These are phyloP conservation scores for Sclerotinia sclerotiorum DNA, from an alignment of 2,329 filamentous ascomycete species.

Conservation along the genomic window DNA sequence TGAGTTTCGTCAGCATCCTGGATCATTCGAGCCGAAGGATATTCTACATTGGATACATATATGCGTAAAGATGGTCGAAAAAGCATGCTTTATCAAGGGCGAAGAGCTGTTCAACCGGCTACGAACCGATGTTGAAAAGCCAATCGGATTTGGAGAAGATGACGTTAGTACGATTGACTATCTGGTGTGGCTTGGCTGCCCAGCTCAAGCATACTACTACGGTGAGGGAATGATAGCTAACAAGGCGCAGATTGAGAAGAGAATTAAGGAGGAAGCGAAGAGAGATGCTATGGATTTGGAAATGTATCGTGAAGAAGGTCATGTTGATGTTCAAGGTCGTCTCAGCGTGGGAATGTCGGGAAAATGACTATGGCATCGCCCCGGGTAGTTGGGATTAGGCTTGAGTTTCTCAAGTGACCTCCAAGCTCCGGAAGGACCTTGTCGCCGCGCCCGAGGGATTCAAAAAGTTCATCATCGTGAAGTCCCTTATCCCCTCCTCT, in stretches of 20 bases:
- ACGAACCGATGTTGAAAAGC: neutral
- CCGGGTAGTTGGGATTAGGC: too few relatives aligned
- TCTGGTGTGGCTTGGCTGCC: constrained; percentile 14
- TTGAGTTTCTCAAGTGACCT: neutral
- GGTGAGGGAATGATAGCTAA: neutral
- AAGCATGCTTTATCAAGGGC: neutral
- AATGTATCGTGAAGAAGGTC: neutral
- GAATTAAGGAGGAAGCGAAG: neutral
- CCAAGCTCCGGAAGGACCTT: neutral
- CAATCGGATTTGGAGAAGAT: neutral
- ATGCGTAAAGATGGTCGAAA: constrained; percentile 26
- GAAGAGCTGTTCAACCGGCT: neutral
- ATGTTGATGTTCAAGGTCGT: neutral
- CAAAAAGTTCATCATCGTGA: too few relatives aligned
- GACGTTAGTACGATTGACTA: neutral
- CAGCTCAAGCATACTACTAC: constrained; percentile 12
- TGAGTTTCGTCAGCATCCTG: constrained; percentile 36
- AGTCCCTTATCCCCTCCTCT: neutral
- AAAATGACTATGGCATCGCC: too few relatives aligned
- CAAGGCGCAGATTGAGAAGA: neutral
- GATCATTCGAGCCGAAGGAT: constrained; percentile 27
- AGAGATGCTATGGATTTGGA: neutral
- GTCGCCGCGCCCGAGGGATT: neutral
- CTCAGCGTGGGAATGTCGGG: neutral
- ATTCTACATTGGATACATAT: constrained; percentile 31